Evolutionary conservation across 495 filamentous ascomycete genomes (phyloP).

Genomic region (Xylaria palmicola): DNA sequence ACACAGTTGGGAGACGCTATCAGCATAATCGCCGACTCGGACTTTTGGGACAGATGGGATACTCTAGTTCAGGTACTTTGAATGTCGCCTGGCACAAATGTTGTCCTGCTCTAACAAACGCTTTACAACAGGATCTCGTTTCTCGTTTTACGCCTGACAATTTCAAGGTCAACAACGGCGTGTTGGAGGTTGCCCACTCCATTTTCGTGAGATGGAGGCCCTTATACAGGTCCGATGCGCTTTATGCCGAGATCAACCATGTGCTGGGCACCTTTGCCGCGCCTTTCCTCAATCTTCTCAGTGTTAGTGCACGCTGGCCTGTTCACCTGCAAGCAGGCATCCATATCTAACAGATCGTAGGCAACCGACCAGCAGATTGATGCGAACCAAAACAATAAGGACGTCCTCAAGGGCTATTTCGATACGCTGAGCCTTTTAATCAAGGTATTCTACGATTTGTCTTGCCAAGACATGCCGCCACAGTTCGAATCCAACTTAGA

Average conservation of each 20-base stretch:
- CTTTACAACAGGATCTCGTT: conserved; percentile 50
- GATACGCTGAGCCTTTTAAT: conserved; percentile 80
- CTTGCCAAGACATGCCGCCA: conserved; percentile 92
- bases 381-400: conserved; percentile 70
- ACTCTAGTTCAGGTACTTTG: conserved; percentile 53
- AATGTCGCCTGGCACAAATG: background rate
- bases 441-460: conserved; percentile 92
- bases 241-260: conserved; percentile 93
- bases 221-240: conserved; percentile 82
- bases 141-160: conserved; percentile 77
- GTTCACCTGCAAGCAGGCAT: background rate
- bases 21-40: conserved; percentile 94
- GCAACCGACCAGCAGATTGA: conserved; percentile 75
- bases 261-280: conserved; percentile 78
- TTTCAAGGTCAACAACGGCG: conserved; percentile 80
- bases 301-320: conserved; percentile 46
- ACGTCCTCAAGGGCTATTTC: conserved; percentile 69
- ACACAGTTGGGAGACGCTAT: conserved; percentile 93
- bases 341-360: conserved; percentile 39
- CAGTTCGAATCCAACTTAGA: conserved; percentile 84
- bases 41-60: conserved; percentile 95
- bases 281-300: conserved; percentile 77
- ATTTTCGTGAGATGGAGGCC: conserved; percentile 97
- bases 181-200: conserved; percentile 94
- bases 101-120: background rate